Evolutionary conservation across 331 rosid genomes (phyloP), one percentile per base, ranked within the genome.

Genomic region (Quercus tomentella): DNA sequence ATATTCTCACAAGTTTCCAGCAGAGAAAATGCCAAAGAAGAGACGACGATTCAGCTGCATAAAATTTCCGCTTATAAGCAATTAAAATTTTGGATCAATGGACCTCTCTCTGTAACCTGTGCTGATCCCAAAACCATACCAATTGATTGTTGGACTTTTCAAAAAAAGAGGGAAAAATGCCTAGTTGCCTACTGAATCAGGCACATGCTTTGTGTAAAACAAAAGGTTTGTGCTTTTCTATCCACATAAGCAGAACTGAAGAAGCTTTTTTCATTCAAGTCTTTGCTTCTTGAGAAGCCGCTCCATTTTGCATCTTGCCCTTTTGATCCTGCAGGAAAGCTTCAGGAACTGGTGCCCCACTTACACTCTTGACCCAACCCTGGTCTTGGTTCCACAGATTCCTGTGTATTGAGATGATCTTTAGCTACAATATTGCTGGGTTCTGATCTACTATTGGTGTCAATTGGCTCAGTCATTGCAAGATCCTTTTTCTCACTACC

Each of bases 1-100:
- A 63, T 28, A 28, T 63, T 28, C 22, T 28, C 30, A 28, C 43
- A 16, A 26, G 18, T 28, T 63, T 20, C 70, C 20, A 28, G 70
- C 12, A 14, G 70, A 63, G 8, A 63, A 63, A 63, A 26, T 7
- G 41, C 43, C 21, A n/a, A 58, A 22, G 21, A 63, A 63, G 20
- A 63, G 20, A 9, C 82, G 51, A 84, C 85, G 8, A 87, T 85
- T 62, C 91, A 85, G 54, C 88, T 66, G n/a, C 85, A 85, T 65
- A 82, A 63, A 63, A 63, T 28, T 60, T 63, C 70, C 16, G 2
- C 70, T 63, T 26, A 5, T 20, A 63, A 63, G 70, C 43, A 63
- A 26, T 63, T 3, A 16, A 23, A 28, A 4, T 63, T 28, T 28
- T 16, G 45, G 5, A 11, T 60, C 66, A 22, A 22, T 14, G 15